These are phyloP conservation scores for Ustilaginoidea virens DNA, from an alignment of 2,329 filamentous ascomycete species.

Conservation along the genomic window DNA sequence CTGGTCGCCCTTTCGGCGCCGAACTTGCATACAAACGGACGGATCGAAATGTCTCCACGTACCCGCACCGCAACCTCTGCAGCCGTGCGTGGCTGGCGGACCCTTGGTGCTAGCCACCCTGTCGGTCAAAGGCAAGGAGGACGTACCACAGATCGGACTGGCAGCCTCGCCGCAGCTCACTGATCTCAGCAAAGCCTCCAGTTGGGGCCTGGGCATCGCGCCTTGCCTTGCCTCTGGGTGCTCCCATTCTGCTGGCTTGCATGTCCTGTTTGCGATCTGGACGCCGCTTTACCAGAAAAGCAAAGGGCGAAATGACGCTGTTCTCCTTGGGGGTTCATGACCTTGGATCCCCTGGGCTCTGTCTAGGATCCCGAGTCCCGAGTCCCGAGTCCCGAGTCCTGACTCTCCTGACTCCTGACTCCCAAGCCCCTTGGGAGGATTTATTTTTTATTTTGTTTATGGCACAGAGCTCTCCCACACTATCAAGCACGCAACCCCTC, in stretches of 20 bases:
- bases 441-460: no score
- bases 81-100: conserved; percentile 1
- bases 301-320: conserved; percentile 2
- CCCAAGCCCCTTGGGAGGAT: no score
- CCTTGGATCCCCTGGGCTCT: no score
- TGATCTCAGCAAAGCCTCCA: conserved; percentile 11
- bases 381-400: no score
- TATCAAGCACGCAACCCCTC: conserved; percentile 1
- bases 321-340: no score
- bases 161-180: conserved; percentile 14
- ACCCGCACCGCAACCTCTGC: conserved; percentile 5
- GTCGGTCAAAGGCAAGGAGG: conserved; percentile 22
- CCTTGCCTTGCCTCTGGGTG: conserved; percentile 5
- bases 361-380: no score
- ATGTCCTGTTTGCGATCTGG: conserved; percentile 3
- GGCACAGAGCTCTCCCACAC: no score
- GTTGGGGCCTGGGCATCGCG: conserved; percentile 3
- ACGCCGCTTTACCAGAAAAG: conserved; percentile 2
- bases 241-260: conserved; percentile 3
- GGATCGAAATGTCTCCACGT: conserved; percentile 5
- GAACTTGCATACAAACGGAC: neutral
- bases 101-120: conserved; percentile 6
- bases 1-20: no score
- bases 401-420: no score
- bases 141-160: conserved; percentile 24